A percentile compares a stretch with the other conserved stretches of the same genome.
These are phyloP conservation scores for Ophidiomyces ophidiicola DNA, from an alignment of 2,329 filamentous ascomycete species.

Conservation along the genomic window DNA sequence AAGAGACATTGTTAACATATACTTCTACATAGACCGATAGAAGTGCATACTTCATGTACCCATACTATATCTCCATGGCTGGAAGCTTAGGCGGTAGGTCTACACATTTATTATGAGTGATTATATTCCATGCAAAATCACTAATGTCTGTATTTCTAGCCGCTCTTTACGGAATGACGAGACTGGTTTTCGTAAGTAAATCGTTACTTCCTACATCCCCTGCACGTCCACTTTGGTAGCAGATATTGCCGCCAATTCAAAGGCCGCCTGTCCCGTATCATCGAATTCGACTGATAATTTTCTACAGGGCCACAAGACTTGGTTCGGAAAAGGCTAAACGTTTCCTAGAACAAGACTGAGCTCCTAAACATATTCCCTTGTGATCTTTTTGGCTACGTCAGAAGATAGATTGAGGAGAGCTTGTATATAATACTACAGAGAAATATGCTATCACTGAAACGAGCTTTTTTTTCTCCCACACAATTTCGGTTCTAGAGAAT, in stretches of 20 bases:
- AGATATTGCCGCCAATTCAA: too few relatives aligned
- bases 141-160: slow-evolving; percentile 14
- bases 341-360: slow-evolving; percentile 18
- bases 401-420: not conserved
- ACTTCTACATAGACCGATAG: slow-evolving; percentile 36
- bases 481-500: too few relatives aligned
- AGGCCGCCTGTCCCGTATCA: too few relatives aligned
- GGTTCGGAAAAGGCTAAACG: slow-evolving; percentile 31
- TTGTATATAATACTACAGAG: slow-evolving; percentile 8
- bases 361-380: not conserved
- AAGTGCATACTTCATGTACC: slow-evolving; percentile 47
- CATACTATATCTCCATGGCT: slow-evolving; percentile 45
- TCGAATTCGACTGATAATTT: slow-evolving; percentile 7
- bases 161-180: slow-evolving; percentile 34
- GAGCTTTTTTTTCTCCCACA: not conserved
- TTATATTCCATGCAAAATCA: too few relatives aligned
- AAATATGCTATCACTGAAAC: not conserved
- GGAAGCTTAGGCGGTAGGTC: slow-evolving; percentile 39
- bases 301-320: slow-evolving; percentile 51
- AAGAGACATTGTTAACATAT: slow-evolving; percentile 6
- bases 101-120: not conserved
- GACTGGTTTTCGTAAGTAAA: slow-evolving; percentile 33
- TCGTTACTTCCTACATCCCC: not conserved
- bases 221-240: slow-evolving; percentile 15
- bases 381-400: not conserved